Evolutionary conservation across 306 rosid genomes (phyloP).

Genomic region (Morella rubra): DNA sequence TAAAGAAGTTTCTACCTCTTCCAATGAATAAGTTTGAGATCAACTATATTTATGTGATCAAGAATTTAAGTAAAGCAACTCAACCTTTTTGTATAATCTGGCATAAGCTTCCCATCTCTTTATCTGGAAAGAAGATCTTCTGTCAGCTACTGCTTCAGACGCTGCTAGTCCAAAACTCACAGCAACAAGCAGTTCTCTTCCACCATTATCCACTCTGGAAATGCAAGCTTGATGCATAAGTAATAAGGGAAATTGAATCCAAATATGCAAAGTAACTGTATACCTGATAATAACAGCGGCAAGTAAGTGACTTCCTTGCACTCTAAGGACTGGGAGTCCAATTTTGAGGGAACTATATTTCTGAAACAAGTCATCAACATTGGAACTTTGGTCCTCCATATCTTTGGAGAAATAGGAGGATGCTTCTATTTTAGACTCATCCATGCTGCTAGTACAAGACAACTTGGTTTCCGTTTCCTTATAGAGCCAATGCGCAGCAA

Average conservation of each 20-base stretch:
- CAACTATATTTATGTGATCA: background rate
- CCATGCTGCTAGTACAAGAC: constrained; percentile 42
- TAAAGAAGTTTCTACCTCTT: background rate
- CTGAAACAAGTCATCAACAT: constrained; percentile 40
- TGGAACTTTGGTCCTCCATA: constrained; percentile 52
- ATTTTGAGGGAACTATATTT: constrained; percentile 66
- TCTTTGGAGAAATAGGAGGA: constrained; percentile 59
- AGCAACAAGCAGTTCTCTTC: constrained; percentile 84
- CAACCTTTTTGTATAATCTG: constrained; percentile 76
- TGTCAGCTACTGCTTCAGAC: constrained; percentile 86
- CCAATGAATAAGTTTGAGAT: background rate
- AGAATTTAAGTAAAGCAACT: constrained; percentile 20
- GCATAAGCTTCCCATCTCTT: constrained; percentile 95
- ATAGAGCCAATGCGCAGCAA: constrained; percentile 99
- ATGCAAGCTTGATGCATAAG: constrained; percentile 27
- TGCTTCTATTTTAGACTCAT: constrained; percentile 60
- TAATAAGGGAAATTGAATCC: background rate
- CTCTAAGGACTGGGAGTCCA: constrained; percentile 96
- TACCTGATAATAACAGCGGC: constrained; percentile 87
- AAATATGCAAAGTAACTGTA: constrained; percentile 4
- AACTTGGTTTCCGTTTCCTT: constrained; percentile 75
- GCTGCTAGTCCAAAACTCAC: constrained; percentile 83
- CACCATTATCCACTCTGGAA: constrained; percentile 77
- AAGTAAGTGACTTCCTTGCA: constrained; percentile 92
- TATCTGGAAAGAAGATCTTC: constrained; percentile 75